Evolutionary conservation across 1,284 basidiomycete species (phyloP).

Genomic region (Prillingera fragicola): DNA sequence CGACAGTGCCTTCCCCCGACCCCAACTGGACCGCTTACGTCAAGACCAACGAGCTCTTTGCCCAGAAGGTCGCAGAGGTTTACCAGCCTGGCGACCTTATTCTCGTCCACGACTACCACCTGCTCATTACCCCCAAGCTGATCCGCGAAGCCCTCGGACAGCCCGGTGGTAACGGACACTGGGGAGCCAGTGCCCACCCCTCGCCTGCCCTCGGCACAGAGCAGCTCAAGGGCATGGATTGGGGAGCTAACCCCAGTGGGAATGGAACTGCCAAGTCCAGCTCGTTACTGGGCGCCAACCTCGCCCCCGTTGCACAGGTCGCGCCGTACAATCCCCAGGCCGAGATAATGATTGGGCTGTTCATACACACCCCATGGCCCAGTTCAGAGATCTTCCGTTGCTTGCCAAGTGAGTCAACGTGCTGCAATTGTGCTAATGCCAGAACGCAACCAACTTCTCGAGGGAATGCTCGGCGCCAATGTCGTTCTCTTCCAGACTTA

Average conservation of each 20-base stretch:
- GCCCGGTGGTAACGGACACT: slow-evolving; percentile 19
- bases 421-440: slow-evolving; percentile 13
- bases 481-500: slow-evolving; percentile 96
- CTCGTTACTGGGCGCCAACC: too few relatives aligned
- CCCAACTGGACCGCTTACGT: slow-evolving; percentile 77
- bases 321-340: not conserved
- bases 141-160: slow-evolving; percentile 72
- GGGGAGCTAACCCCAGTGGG: slow-evolving; percentile 26
- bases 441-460: slow-evolving; percentile 85
- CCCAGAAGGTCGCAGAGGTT: slow-evolving; percentile 64
- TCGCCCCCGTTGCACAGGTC: too few relatives aligned
- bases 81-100: slow-evolving; percentile 86
- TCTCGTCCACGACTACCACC: slow-evolving; percentile 88
- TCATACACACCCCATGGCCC: slow-evolving; percentile 96
- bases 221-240: slow-evolving; percentile 31
- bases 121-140: slow-evolving; percentile 82
- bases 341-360: slow-evolving; percentile 69
- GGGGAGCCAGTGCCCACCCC: slow-evolving; percentile 18
- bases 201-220: slow-evolving; percentile 24
- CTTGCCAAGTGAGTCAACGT: slow-evolving; percentile 62
- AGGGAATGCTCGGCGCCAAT: slow-evolving; percentile 97
- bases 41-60: slow-evolving; percentile 80
- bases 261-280: too few relatives aligned
- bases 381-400: slow-evolving; percentile 94
- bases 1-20: slow-evolving; percentile 56